Percentiles rank a stretch among this genome's conserved stretches.
Conservation (phyloP, 2,329 filamentous ascomycete genomes). For the Colletotrichum australisinense region DNA sequence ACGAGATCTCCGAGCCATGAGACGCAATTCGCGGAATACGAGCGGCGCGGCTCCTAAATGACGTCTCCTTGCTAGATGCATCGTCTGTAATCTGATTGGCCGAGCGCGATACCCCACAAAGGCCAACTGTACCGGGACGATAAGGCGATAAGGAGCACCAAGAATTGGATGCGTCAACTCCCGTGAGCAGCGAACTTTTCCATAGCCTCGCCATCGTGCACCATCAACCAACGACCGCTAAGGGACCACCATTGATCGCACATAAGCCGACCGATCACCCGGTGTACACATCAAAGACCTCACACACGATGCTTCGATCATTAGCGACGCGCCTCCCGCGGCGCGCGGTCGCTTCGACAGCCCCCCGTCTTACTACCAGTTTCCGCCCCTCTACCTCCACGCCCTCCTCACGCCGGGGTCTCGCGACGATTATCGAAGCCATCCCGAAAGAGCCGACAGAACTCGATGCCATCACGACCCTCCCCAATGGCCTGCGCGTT, state of each 20-base stretch:
- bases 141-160: slow-evolving; percentile 28
- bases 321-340: slow-evolving; percentile 36
- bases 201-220: slow-evolving; percentile 15
- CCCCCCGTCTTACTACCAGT: slow-evolving; percentile 11
- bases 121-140: slow-evolving; percentile 13
- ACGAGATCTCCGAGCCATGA: neutral
- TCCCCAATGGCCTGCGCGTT: slow-evolving; percentile 93
- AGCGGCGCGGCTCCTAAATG: slow-evolving; percentile 7
- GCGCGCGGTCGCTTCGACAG: slow-evolving; percentile 12
- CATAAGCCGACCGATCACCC: neutral
- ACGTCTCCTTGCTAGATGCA: slow-evolving; percentile 26
- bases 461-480: slow-evolving; percentile 86
- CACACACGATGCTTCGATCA: slow-evolving; percentile 33
- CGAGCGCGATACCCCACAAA: neutral
- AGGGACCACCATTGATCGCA: slow-evolving; percentile 5
- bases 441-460: slow-evolving; percentile 76
- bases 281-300: neutral
- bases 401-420: slow-evolving; percentile 8
- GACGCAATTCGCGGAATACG: neutral
- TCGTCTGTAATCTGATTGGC: slow-evolving; percentile 15
- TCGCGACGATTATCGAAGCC: slow-evolving; percentile 34
- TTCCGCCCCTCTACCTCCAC: slow-evolving; percentile 6
- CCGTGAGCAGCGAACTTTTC: slow-evolving; percentile 29
- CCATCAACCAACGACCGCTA: neutral
- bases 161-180: slow-evolving; percentile 6